Evolutionary conservation across 768 basidiomycete species (phyloP).

Genomic region (Boletus reticuloceps): DNA sequence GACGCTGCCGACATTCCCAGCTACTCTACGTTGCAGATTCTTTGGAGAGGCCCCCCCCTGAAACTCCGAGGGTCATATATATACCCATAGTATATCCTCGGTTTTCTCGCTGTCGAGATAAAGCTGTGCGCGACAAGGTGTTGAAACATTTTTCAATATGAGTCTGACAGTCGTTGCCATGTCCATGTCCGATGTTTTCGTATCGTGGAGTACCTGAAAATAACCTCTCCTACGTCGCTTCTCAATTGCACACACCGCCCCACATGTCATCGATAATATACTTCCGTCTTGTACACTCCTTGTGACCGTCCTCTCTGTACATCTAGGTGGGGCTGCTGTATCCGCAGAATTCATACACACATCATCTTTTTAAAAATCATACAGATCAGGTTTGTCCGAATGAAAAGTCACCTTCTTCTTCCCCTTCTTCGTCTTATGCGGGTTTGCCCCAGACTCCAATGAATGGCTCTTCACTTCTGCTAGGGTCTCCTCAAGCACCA

Average conservation of each 20-base stretch:
- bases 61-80: neutral
- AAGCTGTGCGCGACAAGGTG: constrained; percentile 13
- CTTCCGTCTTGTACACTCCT: neutral
- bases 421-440: constrained; percentile 40
- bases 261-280: neutral
- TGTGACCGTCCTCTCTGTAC: no score
- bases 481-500: constrained; percentile 40
- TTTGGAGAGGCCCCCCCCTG: neutral
- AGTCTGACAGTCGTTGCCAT: constrained; percentile 7
- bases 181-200: constrained; percentile 10
- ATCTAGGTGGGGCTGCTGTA: no score
- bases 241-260: neutral
- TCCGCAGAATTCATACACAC: neutral
- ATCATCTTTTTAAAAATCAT: constrained; percentile 59
- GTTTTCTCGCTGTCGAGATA: constrained; percentile 6
- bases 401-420: constrained; percentile 72
- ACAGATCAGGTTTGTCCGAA: constrained; percentile 66
- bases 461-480: neutral
- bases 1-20: neutral
- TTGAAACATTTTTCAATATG: constrained; percentile 14
- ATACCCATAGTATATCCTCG: constrained; percentile 15
- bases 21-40: neutral
- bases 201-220: constrained; percentile 1
- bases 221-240: neutral
- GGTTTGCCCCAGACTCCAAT: constrained; percentile 1